A percentile compares a stretch with the other conserved stretches of the same genome.
phyloP scores from a whole-genome alignment of 2,329 filamentous ascomycete species.

The Orbilia quercus region DNA sequence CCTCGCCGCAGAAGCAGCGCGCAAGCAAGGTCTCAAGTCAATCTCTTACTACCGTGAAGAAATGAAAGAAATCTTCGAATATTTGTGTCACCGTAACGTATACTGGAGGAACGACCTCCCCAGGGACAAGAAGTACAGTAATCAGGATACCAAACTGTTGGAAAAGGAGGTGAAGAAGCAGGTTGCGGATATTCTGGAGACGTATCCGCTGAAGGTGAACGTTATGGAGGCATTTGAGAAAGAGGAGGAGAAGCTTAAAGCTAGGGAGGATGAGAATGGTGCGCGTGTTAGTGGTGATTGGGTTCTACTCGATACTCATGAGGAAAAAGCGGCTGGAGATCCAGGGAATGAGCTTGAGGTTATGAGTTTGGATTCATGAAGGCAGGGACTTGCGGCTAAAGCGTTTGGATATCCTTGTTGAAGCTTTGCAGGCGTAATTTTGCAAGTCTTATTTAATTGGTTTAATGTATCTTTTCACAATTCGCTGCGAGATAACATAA shows the following conservation, averaged over 20 bases:
- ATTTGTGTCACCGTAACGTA: conserved; percentile 31
- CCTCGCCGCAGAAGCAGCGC: conserved; percentile 1
- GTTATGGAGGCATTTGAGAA: conserved; percentile 42
- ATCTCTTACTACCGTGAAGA: conserved; percentile 45
- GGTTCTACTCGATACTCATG: background rate
- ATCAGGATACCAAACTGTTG: conserved; percentile 42
- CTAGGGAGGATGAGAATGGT: background rate
- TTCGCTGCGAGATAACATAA: no score
- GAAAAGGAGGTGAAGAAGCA: conserved; percentile 46
- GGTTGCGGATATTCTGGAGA: conserved; percentile 22
- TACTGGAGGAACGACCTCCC: conserved; percentile 48
- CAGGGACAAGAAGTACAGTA: conserved; percentile 37
- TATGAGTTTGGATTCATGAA: conserved; percentile 12
- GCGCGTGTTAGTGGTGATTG: background rate
- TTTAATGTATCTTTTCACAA: no score
- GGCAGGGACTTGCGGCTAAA: no score
- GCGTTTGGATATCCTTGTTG: no score
- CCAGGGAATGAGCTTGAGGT: background rate
- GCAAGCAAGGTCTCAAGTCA: conserved; percentile 16
- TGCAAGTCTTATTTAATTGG: no score
- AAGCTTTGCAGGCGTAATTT: no score
- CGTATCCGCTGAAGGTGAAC: conserved; percentile 22
- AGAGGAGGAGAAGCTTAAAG: conserved; percentile 24
- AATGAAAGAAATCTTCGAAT: conserved; percentile 52
- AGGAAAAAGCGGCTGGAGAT: background rate